Percentiles rank a stretch among this genome's conserved stretches.
phyloP scores from a whole-genome alignment of 768 basidiomycete species.

The Pleurotus giganteus region DNA sequence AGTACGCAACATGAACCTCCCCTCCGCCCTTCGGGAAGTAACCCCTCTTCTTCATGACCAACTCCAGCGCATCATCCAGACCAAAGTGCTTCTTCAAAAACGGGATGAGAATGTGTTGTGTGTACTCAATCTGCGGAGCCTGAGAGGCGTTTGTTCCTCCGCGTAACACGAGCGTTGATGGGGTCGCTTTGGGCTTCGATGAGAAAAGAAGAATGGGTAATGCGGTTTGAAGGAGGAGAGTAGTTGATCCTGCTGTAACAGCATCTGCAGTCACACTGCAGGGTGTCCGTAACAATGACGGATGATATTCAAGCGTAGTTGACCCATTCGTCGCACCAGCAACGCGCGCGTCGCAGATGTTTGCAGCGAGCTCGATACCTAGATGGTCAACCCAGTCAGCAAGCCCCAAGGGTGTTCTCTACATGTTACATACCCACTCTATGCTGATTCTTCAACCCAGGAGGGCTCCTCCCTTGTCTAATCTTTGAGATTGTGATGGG shows the following conservation, averaged over 20 bases:
- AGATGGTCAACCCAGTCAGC: not conserved
- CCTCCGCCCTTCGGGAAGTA: slow-evolving; percentile 79
- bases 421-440: slow-evolving; percentile 48
- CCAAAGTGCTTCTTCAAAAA: slow-evolving; percentile 63
- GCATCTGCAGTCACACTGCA: slow-evolving; percentile 40
- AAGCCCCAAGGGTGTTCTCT: not conserved
- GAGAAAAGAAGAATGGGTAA: slow-evolving; percentile 69
- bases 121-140: slow-evolving; percentile 79
- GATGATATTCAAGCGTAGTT: slow-evolving; percentile 49
- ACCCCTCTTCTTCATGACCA: slow-evolving; percentile 57
- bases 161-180: slow-evolving; percentile 51
- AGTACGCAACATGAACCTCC: slow-evolving; percentile 37
- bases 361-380: slow-evolving; percentile 67
- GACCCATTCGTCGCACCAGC: slow-evolving; percentile 57
- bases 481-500: slow-evolving; percentile 62
- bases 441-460: slow-evolving; percentile 74
- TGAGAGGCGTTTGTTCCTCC: slow-evolving; percentile 73
- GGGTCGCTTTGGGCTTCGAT: slow-evolving; percentile 17
- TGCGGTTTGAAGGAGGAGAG: slow-evolving; percentile 69
- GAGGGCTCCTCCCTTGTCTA: slow-evolving; percentile 52
- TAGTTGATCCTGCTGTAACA: slow-evolving; percentile 61
- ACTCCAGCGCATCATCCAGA: slow-evolving; percentile 29
- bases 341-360: slow-evolving; percentile 56
- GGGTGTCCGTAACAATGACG: slow-evolving; percentile 42
- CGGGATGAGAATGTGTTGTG: slow-evolving; percentile 61